These are phyloP conservation scores for Sparassis latifolia DNA, from an alignment of 1,284 basidiomycete genomes.

Conservation along the genomic window DNA sequence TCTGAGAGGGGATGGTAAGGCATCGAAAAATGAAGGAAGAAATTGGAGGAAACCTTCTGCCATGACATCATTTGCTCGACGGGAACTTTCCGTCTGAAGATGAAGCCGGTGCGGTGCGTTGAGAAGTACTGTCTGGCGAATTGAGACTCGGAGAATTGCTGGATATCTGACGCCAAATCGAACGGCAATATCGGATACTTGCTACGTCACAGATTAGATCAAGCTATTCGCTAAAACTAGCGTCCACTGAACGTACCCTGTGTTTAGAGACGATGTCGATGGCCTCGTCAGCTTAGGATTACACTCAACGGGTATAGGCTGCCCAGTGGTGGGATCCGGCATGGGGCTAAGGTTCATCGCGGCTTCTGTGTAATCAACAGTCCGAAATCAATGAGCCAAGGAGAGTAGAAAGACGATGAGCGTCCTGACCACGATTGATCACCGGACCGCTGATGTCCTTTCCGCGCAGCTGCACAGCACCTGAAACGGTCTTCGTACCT, in stretches of 20 bases:
- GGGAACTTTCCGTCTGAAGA: conserved; percentile 74
- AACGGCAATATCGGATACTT: conserved; percentile 67
- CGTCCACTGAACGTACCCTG: conserved; percentile 45
- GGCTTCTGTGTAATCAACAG: conserved; percentile 42
- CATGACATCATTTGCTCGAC: conserved; percentile 83
- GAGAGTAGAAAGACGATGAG: background rate
- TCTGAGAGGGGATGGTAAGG: conserved; percentile 25
- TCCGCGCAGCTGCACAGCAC: conserved; percentile 29
- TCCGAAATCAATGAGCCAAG: background rate
- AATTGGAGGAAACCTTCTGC: conserved; percentile 56
- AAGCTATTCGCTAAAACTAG: background rate
- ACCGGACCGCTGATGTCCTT: conserved; percentile 63
- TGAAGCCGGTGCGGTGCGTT: conserved; percentile 79
- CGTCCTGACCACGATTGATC: conserved; percentile 49
- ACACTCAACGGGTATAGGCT: conserved; percentile 57
- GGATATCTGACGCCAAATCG: conserved; percentile 75
- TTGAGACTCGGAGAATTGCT: conserved; percentile 77
- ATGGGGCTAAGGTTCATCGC: conserved; percentile 68
- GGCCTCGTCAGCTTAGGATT: conserved; percentile 20
- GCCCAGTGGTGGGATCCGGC: conserved; percentile 52
- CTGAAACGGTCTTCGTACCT: conserved; percentile 13
- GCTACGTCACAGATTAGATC: conserved; percentile 25
- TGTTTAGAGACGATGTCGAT: conserved; percentile 44
- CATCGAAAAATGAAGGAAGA: background rate
- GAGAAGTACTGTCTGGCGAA: conserved; percentile 86